Evolutionary conservation across 2,329 filamentous ascomycete genomes (phyloP), one percentile per base, ranked within the genome.

Genomic region (Claviceps africana): DNA sequence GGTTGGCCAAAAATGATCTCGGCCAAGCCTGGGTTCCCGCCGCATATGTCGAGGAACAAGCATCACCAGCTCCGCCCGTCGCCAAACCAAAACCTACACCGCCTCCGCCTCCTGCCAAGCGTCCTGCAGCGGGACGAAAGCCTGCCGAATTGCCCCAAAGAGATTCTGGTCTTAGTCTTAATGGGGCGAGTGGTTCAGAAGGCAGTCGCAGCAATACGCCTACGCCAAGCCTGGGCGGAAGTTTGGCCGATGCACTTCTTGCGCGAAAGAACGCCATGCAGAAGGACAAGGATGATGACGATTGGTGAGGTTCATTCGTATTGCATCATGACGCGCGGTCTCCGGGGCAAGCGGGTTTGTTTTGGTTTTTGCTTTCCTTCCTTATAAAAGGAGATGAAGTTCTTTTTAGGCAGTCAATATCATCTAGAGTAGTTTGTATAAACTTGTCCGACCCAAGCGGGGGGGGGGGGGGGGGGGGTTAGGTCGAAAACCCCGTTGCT

Each of bases 11-110:
- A 72, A 86, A 84, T 56, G 70, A 58, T 6, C 59, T 60, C 4
- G 79, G 80, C n/a, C 88, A 93, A 68, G 93, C 89, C 50, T 98
- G 93, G 93, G 82, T 93, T 3, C 93, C 93, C 0, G 86, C 90
- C 21, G 88, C 91, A 21, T 98, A 98, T 62, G 84, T 98, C 9
- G 86, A 97, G 69, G 90, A 96, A 69, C 78, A 86, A 64, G 77
- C 80, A 4, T 76, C 80, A 3, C 78, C 81, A 25, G 77, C 85
- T 1, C 80, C 84, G 1, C 77, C 82, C 3, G 66, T 66, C 4
- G 67, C 68, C 43, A 71, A 71, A 53, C 67, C 74, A 2, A 90
- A 89, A 67, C 81, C 85, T 0, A 78, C 81, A 10, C 85, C 88
- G 2, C 87, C 88, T 3, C 82, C 82, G 25, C 88, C 85, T 22